A percentile compares a stretch with the other conserved stretches of the same genome.
phyloP scores from a whole-genome alignment of 1,284 basidiomycete genomes.

The Polyporus tsugae region DNA sequence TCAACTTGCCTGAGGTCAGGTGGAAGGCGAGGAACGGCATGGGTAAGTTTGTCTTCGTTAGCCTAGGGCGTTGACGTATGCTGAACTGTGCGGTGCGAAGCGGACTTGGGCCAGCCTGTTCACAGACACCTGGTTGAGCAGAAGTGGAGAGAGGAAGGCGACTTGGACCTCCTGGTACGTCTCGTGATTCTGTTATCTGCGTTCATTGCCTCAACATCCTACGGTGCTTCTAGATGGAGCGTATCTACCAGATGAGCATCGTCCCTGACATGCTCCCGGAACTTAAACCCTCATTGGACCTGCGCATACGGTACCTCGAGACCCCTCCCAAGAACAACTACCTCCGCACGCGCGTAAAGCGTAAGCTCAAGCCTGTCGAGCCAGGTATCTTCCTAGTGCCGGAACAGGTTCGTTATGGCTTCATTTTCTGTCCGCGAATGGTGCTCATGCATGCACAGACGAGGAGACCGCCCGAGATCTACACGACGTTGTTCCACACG shows the following conservation, averaged over 20 bases:
- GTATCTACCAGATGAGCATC: slow-evolving; percentile 89
- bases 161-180: slow-evolving; percentile 83
- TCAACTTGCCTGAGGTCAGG: slow-evolving; percentile 82
- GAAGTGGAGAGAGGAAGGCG: slow-evolving; percentile 86
- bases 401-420: slow-evolving; percentile 58
- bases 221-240: slow-evolving; percentile 76
- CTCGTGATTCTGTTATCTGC: background rate
- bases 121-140: slow-evolving; percentile 87
- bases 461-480: slow-evolving; percentile 64
- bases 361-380: slow-evolving; percentile 63
- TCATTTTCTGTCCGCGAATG: background rate
- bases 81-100: slow-evolving; percentile 43
- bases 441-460: slow-evolving; percentile 54
- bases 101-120: slow-evolving; percentile 70
- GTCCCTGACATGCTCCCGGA: slow-evolving; percentile 87
- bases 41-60: slow-evolving; percentile 56
- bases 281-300: slow-evolving; percentile 77
- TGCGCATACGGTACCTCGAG: slow-evolving; percentile 67
- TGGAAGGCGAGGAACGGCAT: slow-evolving; percentile 82
- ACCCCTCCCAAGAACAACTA: slow-evolving; percentile 42
- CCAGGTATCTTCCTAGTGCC: slow-evolving; percentile 75
- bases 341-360: slow-evolving; percentile 44
- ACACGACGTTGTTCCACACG: slow-evolving; percentile 80
- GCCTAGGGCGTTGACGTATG: background rate
- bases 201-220: background rate